Conservation (phyloP, 495 filamentous ascomycete species). For the Xylaria palmicola region DNA sequence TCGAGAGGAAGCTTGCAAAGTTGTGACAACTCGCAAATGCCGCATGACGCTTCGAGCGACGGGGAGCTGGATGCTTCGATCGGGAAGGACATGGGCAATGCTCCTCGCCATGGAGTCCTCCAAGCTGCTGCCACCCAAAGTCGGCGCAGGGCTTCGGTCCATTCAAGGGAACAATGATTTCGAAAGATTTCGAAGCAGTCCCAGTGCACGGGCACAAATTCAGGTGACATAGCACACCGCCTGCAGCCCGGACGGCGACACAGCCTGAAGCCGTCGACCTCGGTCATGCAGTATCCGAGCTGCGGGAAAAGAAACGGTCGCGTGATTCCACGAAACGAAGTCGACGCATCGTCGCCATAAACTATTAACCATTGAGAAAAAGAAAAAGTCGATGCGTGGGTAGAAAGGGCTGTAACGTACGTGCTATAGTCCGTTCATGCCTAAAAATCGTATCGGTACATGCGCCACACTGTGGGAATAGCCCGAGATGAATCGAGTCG, state of each 20-base stretch:
- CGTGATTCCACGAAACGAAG: slow-evolving; percentile 5
- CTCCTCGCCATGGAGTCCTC: slow-evolving; percentile 14
- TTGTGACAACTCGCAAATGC: slow-evolving; percentile 9
- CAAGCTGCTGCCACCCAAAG: slow-evolving; percentile 20
- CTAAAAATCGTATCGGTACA: slow-evolving; percentile 5
- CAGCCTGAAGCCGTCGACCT: slow-evolving; percentile 3
- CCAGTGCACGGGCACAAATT: slow-evolving; percentile 8
- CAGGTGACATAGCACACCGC: slow-evolving; percentile 5
- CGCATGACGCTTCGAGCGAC: slow-evolving; percentile 8
- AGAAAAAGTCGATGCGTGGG: not conserved
- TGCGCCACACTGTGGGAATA: not conserved
- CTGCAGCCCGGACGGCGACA: slow-evolving; percentile 4
- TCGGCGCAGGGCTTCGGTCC: slow-evolving; percentile 9
- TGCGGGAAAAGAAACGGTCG: slow-evolving; percentile 7
- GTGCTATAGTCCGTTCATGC: slow-evolving; percentile 11
- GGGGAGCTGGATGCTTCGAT: not conserved
- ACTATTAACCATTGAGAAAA: slow-evolving; percentile 1
- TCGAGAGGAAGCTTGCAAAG: slow-evolving; percentile 17
- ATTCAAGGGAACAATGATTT: not conserved
- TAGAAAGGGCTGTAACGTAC: not conserved
- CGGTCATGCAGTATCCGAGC: not conserved
- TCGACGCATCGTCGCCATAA: slow-evolving; percentile 6
- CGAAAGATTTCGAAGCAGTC: slow-evolving; percentile 14
- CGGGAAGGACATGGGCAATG: slow-evolving; percentile 8
- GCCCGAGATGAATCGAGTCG: slow-evolving; percentile 14